A percentile compares a stretch with the other conserved stretches of the same genome.
phyloP scores from a whole-genome alignment of 116 monocot species.

The Posidonia oceanica region DNA sequence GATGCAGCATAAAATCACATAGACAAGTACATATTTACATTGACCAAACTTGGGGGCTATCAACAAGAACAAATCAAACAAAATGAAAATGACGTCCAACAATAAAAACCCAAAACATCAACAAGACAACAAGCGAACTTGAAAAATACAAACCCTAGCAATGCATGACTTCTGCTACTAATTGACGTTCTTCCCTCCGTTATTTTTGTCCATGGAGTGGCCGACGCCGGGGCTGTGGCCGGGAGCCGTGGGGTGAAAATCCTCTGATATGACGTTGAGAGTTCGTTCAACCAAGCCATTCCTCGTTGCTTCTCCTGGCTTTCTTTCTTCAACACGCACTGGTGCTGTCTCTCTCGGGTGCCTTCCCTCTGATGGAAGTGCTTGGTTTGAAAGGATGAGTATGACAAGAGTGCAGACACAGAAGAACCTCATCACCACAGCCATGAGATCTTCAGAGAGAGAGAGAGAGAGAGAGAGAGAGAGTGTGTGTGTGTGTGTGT shows the following conservation, averaged over 20 bases:
- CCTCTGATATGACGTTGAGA: neutral
- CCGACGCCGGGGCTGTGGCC: slow-evolving; percentile 13
- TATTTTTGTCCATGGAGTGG: neutral
- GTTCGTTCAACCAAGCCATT: neutral
- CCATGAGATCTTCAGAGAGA: neutral
- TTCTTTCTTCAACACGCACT: neutral
- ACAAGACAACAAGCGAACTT: too few species aligned
- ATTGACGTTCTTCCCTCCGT: slow-evolving; percentile 5
- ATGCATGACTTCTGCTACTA: neutral
- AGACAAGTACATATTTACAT: too few species aligned
- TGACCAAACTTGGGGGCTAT: neutral
- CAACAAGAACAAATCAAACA: neutral
- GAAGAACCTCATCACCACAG: neutral
- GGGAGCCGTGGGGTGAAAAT: slow-evolving; percentile 8
- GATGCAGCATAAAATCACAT: too few species aligned
- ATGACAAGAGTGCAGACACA: neutral
- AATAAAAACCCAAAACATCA: neutral
- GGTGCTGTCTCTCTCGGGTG: neutral
- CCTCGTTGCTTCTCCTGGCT: neutral
- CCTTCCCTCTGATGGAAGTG: neutral
- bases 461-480: neutral
- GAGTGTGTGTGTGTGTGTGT: too few species aligned
- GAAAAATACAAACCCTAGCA: too few species aligned
- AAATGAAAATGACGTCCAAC: too few species aligned
- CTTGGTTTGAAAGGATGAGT: neutral